Evolutionary conservation across 805 yeast species (phyloP).

Genomic region (Jamesozyma piceae): DNA sequence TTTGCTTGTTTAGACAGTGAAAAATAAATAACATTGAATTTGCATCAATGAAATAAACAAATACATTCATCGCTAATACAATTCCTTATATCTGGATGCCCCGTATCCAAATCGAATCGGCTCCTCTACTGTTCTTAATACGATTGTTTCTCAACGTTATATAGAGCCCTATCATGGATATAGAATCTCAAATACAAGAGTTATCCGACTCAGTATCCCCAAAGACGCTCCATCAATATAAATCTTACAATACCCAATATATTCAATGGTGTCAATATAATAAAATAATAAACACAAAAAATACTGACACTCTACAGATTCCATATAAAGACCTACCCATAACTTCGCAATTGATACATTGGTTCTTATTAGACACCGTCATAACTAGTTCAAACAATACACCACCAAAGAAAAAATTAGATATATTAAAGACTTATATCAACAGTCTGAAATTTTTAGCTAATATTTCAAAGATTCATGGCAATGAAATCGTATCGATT

Average conservation of each 20-base stretch:
- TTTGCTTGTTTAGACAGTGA: no score
- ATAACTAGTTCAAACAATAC: constrained; percentile 1
- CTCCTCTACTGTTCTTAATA: no score
- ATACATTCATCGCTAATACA: no score
- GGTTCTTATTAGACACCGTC: constrained; percentile 20
- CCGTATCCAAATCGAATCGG: no score
- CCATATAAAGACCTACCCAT: constrained; percentile 17
- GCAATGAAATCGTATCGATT: constrained; percentile 9
- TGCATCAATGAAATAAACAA: no score
- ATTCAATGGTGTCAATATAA: constrained; percentile 21
- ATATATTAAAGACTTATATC: constrained; percentile 1
- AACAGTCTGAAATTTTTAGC: constrained; percentile 17
- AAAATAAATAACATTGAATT: no score
- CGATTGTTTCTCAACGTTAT: no score
- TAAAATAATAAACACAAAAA: constrained; percentile 4
- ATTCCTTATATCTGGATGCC: no score
- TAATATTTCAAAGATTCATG: constrained; percentile 17
- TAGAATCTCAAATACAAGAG: constrained; percentile 6
- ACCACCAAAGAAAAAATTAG: not conserved
- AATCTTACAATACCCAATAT: constrained; percentile 21
- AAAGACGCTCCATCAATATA: constrained; percentile 23
- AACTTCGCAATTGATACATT: constrained; percentile 20
- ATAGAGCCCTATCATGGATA: no score
- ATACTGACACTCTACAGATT: constrained; percentile 1
- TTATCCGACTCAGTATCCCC: constrained; percentile 22